Conservation (phyloP, 1,139 yeast genomes). For the Tardiomyces depauwii region DNA sequence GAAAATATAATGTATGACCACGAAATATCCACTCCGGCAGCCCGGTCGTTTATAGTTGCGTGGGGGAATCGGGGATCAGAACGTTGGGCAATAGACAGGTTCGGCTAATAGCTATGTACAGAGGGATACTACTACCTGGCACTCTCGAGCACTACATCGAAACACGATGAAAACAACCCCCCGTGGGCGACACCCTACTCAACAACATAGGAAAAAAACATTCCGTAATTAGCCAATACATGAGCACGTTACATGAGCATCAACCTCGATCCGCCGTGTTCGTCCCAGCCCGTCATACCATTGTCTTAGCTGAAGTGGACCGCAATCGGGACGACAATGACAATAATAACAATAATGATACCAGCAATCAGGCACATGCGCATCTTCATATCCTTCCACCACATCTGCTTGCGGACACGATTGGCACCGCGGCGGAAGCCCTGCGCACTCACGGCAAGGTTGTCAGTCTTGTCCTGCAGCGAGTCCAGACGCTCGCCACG, state of each 20-base stretch:
- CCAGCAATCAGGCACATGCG: conserved; percentile 82
- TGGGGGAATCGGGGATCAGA: no score
- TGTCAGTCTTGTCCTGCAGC: conserved; percentile 89
- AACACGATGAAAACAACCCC: no score
- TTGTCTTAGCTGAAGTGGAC: not conserved
- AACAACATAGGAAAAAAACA: not conserved
- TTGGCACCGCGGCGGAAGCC: conserved; percentile 97
- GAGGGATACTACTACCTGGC: no score
- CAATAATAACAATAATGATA: conserved; percentile 69
- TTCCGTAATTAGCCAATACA: not conserved
- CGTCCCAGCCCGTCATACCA: not conserved
- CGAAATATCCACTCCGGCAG: no score
- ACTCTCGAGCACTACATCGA: no score
- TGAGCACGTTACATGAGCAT: not conserved
- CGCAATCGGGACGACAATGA: conserved; percentile 81
- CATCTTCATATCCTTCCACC: conserved; percentile 99
- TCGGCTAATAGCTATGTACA: no score
- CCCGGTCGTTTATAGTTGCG: no score
- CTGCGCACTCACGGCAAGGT: conserved; percentile 85
- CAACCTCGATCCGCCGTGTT: not conserved
- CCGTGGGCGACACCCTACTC: no score
- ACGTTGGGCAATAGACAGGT: no score
- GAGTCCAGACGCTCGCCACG: conserved; percentile 90
- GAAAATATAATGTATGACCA: no score
- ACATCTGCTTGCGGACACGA: conserved; percentile 96